Conservation (phyloP, 306 rosid genomes). For the apple (Malus domestica) region ASM211411v1 NC_041791.1:32841501-32842000, state of each 20-base stretch:
- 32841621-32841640: slow-evolving; percentile 81
- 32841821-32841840: slow-evolving; percentile 51
- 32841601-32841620: not conserved
- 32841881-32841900: slow-evolving; percentile 94
- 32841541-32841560: slow-evolving; percentile 50
- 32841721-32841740: not conserved
- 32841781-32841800: not conserved
- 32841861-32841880: slow-evolving; percentile 70
- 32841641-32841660: slow-evolving; percentile 76
- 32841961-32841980: slow-evolving; percentile 71
- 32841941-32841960: slow-evolving; percentile 86
- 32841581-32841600: not conserved
- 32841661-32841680: slow-evolving; percentile 83
- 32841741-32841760: not conserved
- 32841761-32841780: not conserved
- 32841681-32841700: slow-evolving; percentile 85
- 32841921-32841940: slow-evolving; percentile 93
- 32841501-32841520: slow-evolving; percentile 76
- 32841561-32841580: not conserved
- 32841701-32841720: slow-evolving; percentile 64
- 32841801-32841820: not conserved
- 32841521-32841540: slow-evolving; percentile 84
- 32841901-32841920: slow-evolving; percentile 80
- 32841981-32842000: slow-evolving; percentile 94
- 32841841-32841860: slow-evolving; percentile 67